Conservation (phyloP, 345 rosid genomes). For the Bruguiera sexangula region DNA sequence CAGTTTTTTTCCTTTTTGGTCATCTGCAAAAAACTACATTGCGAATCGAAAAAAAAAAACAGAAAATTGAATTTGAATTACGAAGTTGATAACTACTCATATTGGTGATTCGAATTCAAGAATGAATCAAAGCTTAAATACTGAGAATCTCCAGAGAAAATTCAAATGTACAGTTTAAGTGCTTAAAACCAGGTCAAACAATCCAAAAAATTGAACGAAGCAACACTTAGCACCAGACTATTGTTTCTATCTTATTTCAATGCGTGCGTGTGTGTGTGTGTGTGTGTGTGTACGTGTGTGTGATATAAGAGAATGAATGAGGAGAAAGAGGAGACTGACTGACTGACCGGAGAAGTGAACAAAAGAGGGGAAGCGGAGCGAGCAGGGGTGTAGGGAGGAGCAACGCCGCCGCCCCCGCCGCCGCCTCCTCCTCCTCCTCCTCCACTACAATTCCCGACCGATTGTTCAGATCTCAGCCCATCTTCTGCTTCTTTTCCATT, state of each 20-base stretch:
- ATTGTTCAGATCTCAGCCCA: slow-evolving; percentile 13
- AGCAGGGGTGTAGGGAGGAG: slow-evolving; percentile 47
- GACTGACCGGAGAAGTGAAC: slow-evolving; percentile 66
- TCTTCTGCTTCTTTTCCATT: slow-evolving; percentile 59
- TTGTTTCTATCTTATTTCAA: neutral
- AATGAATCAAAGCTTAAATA: too few species aligned
- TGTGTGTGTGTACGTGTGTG: too few species aligned
- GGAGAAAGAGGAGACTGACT: neutral
- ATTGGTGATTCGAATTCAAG: too few species aligned
- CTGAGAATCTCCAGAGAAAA: too few species aligned
- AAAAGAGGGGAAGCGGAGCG: slow-evolving; percentile 61
- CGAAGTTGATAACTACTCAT: too few species aligned
- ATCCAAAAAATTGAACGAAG: neutral
- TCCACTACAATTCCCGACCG: neutral
- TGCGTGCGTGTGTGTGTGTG: too few species aligned
- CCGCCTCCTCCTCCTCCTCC: slow-evolving; percentile 41
- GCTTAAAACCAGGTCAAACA: too few species aligned
- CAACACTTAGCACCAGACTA: neutral
- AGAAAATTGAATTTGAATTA: too few species aligned
- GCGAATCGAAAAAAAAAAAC: too few species aligned
- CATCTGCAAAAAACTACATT: too few species aligned
- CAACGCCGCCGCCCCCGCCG: slow-evolving; percentile 45
- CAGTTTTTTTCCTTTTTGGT: too few species aligned
- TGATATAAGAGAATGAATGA: neutral
- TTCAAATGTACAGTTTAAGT: too few species aligned